Percentiles rank a stretch among this genome's conserved stretches.
Evolutionary conservation across 2,329 filamentous ascomycete genomes (phyloP).

Genomic region (Colletotrichum melonis): DNA sequence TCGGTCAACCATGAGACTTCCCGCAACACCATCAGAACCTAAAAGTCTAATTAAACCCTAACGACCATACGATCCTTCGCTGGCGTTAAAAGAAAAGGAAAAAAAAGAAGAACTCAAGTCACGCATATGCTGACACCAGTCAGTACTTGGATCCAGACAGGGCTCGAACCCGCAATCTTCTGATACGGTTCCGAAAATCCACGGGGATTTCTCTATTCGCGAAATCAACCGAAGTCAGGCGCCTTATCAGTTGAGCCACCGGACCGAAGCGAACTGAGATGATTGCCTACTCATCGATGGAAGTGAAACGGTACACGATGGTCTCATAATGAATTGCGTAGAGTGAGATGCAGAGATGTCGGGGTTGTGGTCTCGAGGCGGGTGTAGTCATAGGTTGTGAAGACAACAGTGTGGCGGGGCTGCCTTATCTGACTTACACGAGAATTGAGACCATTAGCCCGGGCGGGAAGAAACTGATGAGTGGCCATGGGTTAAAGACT

Average conservation of each 20-base stretch:
- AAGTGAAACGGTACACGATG: background rate
- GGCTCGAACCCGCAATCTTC: conserved; percentile 2
- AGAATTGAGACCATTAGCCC: background rate
- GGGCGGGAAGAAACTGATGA: background rate
- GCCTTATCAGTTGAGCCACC: background rate
- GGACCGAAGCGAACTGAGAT: background rate
- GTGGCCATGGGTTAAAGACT: too few species aligned
- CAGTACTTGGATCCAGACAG: background rate
- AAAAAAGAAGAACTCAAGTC: background rate
- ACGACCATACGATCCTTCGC: too few species aligned
- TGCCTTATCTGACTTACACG: background rate
- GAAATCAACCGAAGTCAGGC: conserved; percentile 1
- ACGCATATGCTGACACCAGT: background rate
- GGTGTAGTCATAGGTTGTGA: background rate
- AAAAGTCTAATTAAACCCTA: background rate
- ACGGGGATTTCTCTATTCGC: background rate
- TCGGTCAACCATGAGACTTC: background rate
- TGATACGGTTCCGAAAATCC: background rate
- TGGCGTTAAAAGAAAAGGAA: background rate
- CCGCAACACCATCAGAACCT: background rate
- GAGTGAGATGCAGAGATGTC: background rate
- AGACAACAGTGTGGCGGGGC: background rate
- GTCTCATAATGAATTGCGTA: background rate
- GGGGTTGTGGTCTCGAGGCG: too few species aligned
- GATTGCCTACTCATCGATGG: background rate